Evolutionary conservation across 495 filamentous ascomycete species (phyloP).

Genomic region (Aspergillus heteromorphus): DNA sequence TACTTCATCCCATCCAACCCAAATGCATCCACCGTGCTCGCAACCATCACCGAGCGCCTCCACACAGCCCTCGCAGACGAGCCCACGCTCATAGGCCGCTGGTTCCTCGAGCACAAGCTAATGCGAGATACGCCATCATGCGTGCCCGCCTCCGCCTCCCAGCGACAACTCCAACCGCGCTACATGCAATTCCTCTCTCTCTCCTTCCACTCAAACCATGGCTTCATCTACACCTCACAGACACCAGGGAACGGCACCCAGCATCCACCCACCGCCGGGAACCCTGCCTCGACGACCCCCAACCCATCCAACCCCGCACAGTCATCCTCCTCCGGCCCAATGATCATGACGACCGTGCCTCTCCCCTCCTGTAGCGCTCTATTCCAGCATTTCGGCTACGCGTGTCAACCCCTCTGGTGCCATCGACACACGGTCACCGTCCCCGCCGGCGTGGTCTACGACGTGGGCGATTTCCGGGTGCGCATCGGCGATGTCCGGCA

Average conservation of each 20-base stretch:
- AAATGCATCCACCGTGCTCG: slow-evolving; percentile 32
- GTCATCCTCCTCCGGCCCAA: slow-evolving; percentile 10
- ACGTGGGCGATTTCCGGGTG: slow-evolving; percentile 41
- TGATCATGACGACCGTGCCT: slow-evolving; percentile 41
- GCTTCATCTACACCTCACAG: slow-evolving; percentile 43
- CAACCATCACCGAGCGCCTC: slow-evolving; percentile 37
- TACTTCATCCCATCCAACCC: slow-evolving; percentile 45
- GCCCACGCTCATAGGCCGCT: slow-evolving; percentile 34
- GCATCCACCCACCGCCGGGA: slow-evolving; percentile 3
- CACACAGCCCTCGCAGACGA: slow-evolving; percentile 34
- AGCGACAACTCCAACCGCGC: slow-evolving; percentile 24
- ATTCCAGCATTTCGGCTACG: slow-evolving; percentile 41
- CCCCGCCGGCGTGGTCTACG: slow-evolving; percentile 37
- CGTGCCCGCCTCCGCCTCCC: slow-evolving; percentile 28
- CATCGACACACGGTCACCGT: slow-evolving; percentile 38
- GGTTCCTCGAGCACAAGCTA: slow-evolving; percentile 41
- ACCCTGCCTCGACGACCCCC: background rate
- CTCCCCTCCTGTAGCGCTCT: slow-evolving; percentile 27
- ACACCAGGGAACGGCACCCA: slow-evolving; percentile 18
- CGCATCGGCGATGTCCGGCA: slow-evolving; percentile 42
- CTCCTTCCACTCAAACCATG: slow-evolving; percentile 34
- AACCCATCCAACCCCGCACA: background rate
- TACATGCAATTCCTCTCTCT: slow-evolving; percentile 46
- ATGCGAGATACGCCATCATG: slow-evolving; percentile 44
- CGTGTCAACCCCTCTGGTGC: slow-evolving; percentile 43